phyloP scores from a whole-genome alignment of 2,329 filamentous ascomycete genomes.

The Neopestalotiopsis clavispora region DNA sequence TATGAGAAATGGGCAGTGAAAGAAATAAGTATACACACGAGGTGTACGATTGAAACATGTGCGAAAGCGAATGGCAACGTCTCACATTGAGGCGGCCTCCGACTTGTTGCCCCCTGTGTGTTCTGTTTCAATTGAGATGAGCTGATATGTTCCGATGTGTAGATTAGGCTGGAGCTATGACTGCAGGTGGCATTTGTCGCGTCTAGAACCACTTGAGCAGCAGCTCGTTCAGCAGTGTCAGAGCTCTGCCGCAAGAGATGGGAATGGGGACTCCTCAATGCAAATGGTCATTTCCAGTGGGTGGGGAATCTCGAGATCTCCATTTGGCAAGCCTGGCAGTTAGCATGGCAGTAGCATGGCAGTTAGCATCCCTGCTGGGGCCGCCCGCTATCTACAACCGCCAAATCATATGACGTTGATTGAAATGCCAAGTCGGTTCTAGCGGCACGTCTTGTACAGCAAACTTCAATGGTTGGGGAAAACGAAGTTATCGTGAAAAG shows the following conservation, averaged over 20 bases:
- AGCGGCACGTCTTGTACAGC: not conserved
- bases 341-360: not conserved
- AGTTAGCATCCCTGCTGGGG: not conserved
- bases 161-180: too few species aligned
- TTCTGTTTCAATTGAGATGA: constrained; percentile 11
- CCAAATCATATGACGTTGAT: constrained; percentile 12
- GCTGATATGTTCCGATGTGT: too few species aligned
- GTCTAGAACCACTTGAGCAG: too few species aligned
- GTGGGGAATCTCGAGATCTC: not conserved
- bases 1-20: not conserved
- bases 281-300: not conserved
- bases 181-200: too few species aligned
- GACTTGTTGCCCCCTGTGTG: not conserved
- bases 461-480: not conserved
- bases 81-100: not conserved
- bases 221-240: too few species aligned
- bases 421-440: constrained; percentile 12
- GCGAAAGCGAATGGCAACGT: not conserved
- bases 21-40: not conserved
- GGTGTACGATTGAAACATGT: not conserved
- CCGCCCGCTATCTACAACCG: not conserved
- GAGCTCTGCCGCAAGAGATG: too few species aligned
- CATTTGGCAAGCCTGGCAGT: not conserved
- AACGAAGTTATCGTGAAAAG: not conserved
- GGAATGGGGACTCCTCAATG: not conserved